Percentiles rank a stretch among this genome's conserved stretches.
Evolutionary conservation across 192 early-diverging fungal genomes (phyloP).

Genomic region (Linderina pennispora): DNA sequence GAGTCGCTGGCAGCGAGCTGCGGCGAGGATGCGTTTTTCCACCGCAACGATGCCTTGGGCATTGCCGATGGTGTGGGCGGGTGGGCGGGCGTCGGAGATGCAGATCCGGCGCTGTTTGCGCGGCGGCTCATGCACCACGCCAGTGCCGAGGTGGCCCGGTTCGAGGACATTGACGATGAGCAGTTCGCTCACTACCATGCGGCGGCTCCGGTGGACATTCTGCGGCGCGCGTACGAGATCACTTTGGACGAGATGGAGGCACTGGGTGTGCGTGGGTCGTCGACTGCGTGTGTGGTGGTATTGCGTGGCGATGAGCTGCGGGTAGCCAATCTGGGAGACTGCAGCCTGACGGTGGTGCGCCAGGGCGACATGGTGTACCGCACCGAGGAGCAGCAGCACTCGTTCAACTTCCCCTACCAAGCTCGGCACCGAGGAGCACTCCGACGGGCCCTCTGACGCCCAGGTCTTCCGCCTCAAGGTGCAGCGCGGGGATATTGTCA

Average conservation of each 20-base stretch:
- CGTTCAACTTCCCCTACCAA: slow-evolving; percentile 98
- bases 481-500: slow-evolving; percentile 86
- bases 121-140: slow-evolving; percentile 93
- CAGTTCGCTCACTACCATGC: slow-evolving; percentile 75
- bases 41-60: slow-evolving; percentile 77
- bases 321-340: slow-evolving; percentile 94
- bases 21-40: slow-evolving; percentile 95
- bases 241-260: slow-evolving; percentile 64
- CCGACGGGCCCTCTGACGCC: slow-evolving; percentile 77
- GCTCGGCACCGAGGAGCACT: slow-evolving; percentile 75
- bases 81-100: slow-evolving; percentile 74
- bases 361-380: slow-evolving; percentile 84
- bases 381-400: slow-evolving; percentile 97
- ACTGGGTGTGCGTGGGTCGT: slow-evolving; percentile 75
- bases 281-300: slow-evolving; percentile 84
- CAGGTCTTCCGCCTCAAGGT: slow-evolving; percentile 80
- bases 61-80: slow-evolving; percentile 96
- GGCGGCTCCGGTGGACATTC: slow-evolving; percentile 74
- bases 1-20: slow-evolving; percentile 64
- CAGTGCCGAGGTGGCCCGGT: slow-evolving; percentile 72
- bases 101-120: slow-evolving; percentile 87
- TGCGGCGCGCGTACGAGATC: slow-evolving; percentile 73
- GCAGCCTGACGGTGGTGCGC: slow-evolving; percentile 84
- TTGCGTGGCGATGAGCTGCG: slow-evolving; percentile 88
- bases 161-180: slow-evolving; percentile 74